Percentiles rank a stretch among this genome's conserved stretches.
These are phyloP conservation scores for Sporothrix pseudoabietina DNA, from an alignment of 2,329 filamentous ascomycete species.

Conservation along the genomic window DNA sequence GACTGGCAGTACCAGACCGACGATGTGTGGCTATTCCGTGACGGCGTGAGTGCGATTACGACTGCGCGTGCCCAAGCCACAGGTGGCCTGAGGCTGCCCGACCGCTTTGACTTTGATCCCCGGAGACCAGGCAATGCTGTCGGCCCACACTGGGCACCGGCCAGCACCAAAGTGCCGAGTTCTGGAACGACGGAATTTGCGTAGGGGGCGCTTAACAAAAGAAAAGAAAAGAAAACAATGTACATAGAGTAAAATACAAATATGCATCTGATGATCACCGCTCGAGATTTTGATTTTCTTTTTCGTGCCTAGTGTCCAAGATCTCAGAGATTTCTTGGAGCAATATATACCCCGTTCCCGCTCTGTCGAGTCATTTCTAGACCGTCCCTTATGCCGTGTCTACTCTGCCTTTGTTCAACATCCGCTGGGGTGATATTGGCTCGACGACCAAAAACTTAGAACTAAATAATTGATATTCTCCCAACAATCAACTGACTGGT, in stretches of 20 bases:
- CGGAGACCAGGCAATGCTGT: conserved; percentile 32
- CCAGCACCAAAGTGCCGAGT: neutral
- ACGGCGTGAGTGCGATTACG: conserved; percentile 35
- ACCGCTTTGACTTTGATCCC: conserved; percentile 32
- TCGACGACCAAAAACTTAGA: conserved; percentile 40
- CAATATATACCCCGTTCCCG: conserved; percentile 17
- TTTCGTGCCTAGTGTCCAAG: neutral
- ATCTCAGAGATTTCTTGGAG: neutral
- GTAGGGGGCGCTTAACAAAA: neutral
- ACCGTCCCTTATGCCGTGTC: neutral
- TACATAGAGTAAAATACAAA: neutral
- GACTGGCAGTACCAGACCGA: conserved; percentile 39
- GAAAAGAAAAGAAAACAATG: neutral
- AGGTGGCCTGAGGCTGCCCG: conserved; percentile 23
- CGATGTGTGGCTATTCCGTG: conserved; percentile 40
- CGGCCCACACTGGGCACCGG: conserved; percentile 27
- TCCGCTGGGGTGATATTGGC: conserved; percentile 49
- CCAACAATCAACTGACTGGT: too few relatives aligned
- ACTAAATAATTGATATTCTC: neutral
- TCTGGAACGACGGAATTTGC: conserved; percentile 14
- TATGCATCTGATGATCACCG: neutral
- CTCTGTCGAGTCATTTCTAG: conserved; percentile 8
- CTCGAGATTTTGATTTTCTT: too few relatives aligned
- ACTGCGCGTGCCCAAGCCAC: conserved; percentile 23
- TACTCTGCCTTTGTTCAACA: conserved; percentile 39